Conservation (phyloP, 352 stramenopile species). For the Ophiocytium majus region DNA sequence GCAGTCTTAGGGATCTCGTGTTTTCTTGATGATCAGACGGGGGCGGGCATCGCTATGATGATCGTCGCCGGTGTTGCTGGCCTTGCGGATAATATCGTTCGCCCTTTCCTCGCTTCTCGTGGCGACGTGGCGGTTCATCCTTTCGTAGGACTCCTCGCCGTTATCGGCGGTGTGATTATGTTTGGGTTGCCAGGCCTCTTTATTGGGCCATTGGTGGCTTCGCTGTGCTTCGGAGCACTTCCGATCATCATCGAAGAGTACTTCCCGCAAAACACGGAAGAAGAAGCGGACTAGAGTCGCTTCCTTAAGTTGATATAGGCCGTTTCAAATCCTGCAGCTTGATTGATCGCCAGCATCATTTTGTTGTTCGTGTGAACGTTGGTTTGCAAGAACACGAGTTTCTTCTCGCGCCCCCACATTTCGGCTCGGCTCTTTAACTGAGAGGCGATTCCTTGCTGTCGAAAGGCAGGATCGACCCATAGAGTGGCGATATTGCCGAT, state of each 20-base stretch:
- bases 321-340: too few relatives aligned
- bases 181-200: not conserved
- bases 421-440: too few relatives aligned
- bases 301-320: too few relatives aligned
- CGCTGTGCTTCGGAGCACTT: not conserved
- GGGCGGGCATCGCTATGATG: not conserved
- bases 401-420: too few relatives aligned
- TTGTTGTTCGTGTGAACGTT: too few relatives aligned
- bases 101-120: not conserved
- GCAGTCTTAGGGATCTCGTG: not conserved
- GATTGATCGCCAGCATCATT: too few relatives aligned
- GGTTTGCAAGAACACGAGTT: too few relatives aligned
- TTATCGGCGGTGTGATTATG: slow-evolving; percentile 1
- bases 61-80: slow-evolving; percentile 3
- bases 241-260: not conserved
- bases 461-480: too few relatives aligned
- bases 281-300: too few relatives aligned
- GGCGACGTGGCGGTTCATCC: not conserved
- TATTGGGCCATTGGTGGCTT: not conserved
- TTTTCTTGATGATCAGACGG: not conserved
- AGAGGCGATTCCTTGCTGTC: too few relatives aligned
- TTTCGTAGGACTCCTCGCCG: not conserved
- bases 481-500: too few relatives aligned
- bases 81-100: not conserved
- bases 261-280: too few relatives aligned